These are phyloP conservation scores for Aspergillus cavernicola DNA, from an alignment of 495 filamentous ascomycete genomes.

Conservation along the genomic window DNA sequence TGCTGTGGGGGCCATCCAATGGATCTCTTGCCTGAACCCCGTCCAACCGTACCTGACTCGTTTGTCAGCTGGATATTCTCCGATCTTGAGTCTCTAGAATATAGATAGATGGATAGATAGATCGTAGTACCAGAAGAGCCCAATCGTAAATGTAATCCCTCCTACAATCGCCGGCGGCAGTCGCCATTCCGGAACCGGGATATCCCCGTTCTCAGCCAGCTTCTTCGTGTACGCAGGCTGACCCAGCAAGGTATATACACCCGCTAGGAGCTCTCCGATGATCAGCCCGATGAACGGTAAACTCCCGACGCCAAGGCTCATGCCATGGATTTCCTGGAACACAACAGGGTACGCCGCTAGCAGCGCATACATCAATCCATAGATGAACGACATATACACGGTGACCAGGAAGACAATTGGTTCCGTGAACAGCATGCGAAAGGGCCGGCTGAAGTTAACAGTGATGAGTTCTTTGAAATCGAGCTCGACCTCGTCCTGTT, in stretches of 20 bases:
- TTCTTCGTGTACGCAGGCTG: slow-evolving; percentile 30
- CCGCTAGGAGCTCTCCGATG: slow-evolving; percentile 35
- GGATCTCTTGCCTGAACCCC: slow-evolving; percentile 30
- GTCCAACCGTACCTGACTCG: slow-evolving; percentile 37
- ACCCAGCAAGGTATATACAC: slow-evolving; percentile 22
- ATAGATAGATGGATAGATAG: neutral
- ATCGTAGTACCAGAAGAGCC: slow-evolving; percentile 52
- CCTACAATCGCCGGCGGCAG: slow-evolving; percentile 47
- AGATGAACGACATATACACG: slow-evolving; percentile 46
- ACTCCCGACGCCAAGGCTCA: slow-evolving; percentile 36
- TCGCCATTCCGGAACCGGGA: slow-evolving; percentile 36
- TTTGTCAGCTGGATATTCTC: neutral
- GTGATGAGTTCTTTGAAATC: slow-evolving; percentile 38
- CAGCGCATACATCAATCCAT: slow-evolving; percentile 42
- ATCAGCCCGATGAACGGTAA: slow-evolving; percentile 40
- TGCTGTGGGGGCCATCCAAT: slow-evolving; percentile 39
- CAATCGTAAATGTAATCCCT: slow-evolving; percentile 44
- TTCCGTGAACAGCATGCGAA: slow-evolving; percentile 46
- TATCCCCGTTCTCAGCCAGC: slow-evolving; percentile 29
- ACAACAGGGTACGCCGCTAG: slow-evolving; percentile 40
- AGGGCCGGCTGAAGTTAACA: slow-evolving; percentile 42
- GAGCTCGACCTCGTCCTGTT: slow-evolving; percentile 46
- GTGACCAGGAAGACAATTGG: slow-evolving; percentile 41
- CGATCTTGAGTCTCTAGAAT: neutral
- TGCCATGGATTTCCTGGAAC: slow-evolving; percentile 34